A percentile compares a stretch with the other conserved stretches of the same genome.
phyloP scores from a whole-genome alignment of 768 basidiomycete species.

The Clathrus columnatus region DNA sequence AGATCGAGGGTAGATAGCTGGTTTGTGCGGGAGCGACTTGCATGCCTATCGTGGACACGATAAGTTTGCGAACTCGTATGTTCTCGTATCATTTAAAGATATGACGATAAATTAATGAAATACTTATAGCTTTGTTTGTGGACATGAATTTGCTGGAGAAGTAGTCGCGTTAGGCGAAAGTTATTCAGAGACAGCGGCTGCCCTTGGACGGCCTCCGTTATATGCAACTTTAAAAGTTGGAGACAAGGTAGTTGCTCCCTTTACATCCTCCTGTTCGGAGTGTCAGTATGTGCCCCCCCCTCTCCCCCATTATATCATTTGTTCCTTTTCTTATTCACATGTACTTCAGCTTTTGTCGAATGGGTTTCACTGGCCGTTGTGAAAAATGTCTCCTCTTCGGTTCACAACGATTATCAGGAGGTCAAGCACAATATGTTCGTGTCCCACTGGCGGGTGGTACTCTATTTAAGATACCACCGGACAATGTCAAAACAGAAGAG shows the following conservation, averaged over 20 bases:
- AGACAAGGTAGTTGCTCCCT: constrained; percentile 73
- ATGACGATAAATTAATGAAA: constrained; percentile 3
- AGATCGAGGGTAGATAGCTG: constrained; percentile 15
- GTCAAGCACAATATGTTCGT: constrained; percentile 72
- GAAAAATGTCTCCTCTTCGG: constrained; percentile 55
- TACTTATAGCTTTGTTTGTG: constrained; percentile 45
- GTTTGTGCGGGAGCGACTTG: constrained; percentile 51
- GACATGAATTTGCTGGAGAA: constrained; percentile 74
- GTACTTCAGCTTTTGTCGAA: constrained; percentile 49
- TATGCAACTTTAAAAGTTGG: constrained; percentile 60
- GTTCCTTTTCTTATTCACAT: not conserved
- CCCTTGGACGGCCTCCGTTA: constrained; percentile 44
- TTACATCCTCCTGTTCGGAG: constrained; percentile 77
- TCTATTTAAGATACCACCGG: constrained; percentile 36
- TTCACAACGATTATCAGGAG: constrained; percentile 54
- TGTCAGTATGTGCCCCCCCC: constrained; percentile 53
- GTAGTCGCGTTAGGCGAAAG: constrained; percentile 57
- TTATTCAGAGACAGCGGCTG: constrained; percentile 31
- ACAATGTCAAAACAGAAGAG: not conserved
- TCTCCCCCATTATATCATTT: not conserved
- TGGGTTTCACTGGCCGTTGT: constrained; percentile 69
- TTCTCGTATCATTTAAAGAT: constrained; percentile 8
- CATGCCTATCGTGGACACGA: constrained; percentile 66
- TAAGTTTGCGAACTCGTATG: constrained; percentile 44
- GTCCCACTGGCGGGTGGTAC: constrained; percentile 77